Evolutionary conservation across 2,329 filamentous ascomycete genomes (phyloP), one percentile per base, ranked within the genome.

Genomic region (Aspergillus nomiae): DNA sequence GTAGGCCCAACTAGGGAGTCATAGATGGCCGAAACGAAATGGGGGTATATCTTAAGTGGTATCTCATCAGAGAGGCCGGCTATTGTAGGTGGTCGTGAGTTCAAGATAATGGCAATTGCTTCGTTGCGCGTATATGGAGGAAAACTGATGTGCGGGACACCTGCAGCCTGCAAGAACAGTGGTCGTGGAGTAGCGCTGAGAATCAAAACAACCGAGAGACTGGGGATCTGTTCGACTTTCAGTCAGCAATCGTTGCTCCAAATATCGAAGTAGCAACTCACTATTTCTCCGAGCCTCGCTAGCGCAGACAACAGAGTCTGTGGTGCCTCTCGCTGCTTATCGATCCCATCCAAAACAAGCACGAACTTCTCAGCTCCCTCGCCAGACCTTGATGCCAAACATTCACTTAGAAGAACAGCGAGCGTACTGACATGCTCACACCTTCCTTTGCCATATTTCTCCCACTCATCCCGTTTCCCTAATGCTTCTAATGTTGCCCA

Each of bases 331-430:
- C 90, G 85, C 76, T 97, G 91, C 65, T 85, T 86, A 76, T 98
- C 94, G 62, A 98, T 89, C 12, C 88, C 92, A 80, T 98, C 95
- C 66, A 98, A 85, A 12, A 97, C 91, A 62, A 98, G 78, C 10
- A 94, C 88, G 70, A 97, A 93, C 67, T 89, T 88, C 67, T 81
- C 82, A 16, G 51, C 36, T 43, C 63, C 63, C 58, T 67, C 60
- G 28, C 73, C 70, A 24, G 69, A 45, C 77, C 67, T 65, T 36
- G 72, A 69, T 46, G 70, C 71, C 55, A 82, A 71, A 59, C 80
- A 75, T 59, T 77, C 76, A 48, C 76, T 85, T 62, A 98, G 81
- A 71, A 94, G 88, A 30, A 92, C 90, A 1, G 86, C 85, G 65
- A 98, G 81, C 58, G 91, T 87, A 62, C 92, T 90, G 58, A 97